Evolutionary conservation across 2,329 filamentous ascomycete species (phyloP).

Genomic region (Chrysoporthe puriensis): DNA sequence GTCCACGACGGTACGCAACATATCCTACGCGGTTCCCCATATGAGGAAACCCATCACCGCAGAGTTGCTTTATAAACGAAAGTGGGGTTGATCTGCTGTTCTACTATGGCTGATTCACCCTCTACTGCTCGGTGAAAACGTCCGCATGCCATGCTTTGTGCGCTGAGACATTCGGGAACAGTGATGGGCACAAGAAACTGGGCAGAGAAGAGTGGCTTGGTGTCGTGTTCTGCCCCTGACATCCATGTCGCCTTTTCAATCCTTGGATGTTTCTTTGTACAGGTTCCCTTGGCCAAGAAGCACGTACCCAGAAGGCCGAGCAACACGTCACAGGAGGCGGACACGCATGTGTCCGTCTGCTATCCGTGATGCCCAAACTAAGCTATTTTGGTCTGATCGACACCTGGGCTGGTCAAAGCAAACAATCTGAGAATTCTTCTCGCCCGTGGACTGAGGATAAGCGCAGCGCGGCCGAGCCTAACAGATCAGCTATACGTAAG

Average conservation of each 20-base stretch:
- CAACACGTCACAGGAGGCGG: conserved; percentile 20
- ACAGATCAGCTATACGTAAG: neutral
- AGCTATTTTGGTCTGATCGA: neutral
- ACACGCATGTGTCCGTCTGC: conserved; percentile 18
- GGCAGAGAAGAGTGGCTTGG: conserved; percentile 16
- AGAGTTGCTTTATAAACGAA: neutral
- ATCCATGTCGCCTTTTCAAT: neutral
- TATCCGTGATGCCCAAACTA: conserved; percentile 9
- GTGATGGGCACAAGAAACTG: conserved; percentile 15
- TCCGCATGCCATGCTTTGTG: conserved; percentile 20
- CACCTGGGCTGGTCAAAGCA: conserved; percentile 6
- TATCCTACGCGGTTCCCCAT: neutral
- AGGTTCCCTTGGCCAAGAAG: neutral
- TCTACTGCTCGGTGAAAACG: conserved; percentile 5
- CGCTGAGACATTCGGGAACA: conserved; percentile 28
- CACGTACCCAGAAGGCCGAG: neutral
- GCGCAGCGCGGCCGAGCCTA: neutral
- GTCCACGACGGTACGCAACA: neutral
- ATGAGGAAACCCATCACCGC: neutral
- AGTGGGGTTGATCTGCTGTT: neutral
- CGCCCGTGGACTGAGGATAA: neutral
- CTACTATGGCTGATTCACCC: neutral
- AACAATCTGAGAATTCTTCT: conserved; percentile 2
- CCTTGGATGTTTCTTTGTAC: neutral
- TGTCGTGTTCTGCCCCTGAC: neutral